A percentile compares a stretch with the other conserved stretches of the same genome.
These are phyloP conservation scores for Helianthus tuberosus DNA, from an alignment of 129 eudicot species.

Conservation along the genomic window DNA sequence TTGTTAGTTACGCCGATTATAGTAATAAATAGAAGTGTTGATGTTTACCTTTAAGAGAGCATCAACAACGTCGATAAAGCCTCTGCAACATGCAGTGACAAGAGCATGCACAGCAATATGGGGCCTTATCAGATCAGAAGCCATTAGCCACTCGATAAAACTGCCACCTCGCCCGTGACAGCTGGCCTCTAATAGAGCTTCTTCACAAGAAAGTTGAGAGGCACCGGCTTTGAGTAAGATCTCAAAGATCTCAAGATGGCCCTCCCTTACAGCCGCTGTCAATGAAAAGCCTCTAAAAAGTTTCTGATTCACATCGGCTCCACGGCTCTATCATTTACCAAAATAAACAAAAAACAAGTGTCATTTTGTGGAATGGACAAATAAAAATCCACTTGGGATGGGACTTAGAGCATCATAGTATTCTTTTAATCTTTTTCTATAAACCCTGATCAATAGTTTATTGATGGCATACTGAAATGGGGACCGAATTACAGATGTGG, in stretches of 20 bases:
- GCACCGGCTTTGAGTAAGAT: conserved; percentile 87
- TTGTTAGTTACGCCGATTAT: background rate
- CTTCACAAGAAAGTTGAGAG: conserved; percentile 90
- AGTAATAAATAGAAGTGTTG: background rate
- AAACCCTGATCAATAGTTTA: conserved; percentile 2
- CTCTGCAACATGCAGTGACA: conserved; percentile 87
- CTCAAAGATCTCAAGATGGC: conserved; percentile 75
- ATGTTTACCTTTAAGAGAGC: conserved; percentile 63
- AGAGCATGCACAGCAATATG: conserved; percentile 84
- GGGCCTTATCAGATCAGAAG: conserved; percentile 84
- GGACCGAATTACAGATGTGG: conserved; percentile 1
- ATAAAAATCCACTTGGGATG: conserved; percentile 14
- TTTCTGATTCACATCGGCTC: conserved; percentile 85
- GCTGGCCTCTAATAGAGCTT: conserved; percentile 89
- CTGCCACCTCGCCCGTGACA: conserved; percentile 65
- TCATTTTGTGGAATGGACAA: conserved; percentile 18
- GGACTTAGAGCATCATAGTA: conserved; percentile 17
- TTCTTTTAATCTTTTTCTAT: conserved; percentile 6
- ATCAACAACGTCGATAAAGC: conserved; percentile 69
- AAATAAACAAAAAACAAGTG: conserved; percentile 12
- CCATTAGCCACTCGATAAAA: conserved; percentile 66
- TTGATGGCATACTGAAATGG: background rate
- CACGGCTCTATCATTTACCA: conserved; percentile 57
- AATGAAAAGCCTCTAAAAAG: conserved; percentile 76
- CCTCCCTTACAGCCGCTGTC: conserved; percentile 93